phyloP scores from a whole-genome alignment of 257 asterid species.

The Anisodus acutangulus region DNA sequence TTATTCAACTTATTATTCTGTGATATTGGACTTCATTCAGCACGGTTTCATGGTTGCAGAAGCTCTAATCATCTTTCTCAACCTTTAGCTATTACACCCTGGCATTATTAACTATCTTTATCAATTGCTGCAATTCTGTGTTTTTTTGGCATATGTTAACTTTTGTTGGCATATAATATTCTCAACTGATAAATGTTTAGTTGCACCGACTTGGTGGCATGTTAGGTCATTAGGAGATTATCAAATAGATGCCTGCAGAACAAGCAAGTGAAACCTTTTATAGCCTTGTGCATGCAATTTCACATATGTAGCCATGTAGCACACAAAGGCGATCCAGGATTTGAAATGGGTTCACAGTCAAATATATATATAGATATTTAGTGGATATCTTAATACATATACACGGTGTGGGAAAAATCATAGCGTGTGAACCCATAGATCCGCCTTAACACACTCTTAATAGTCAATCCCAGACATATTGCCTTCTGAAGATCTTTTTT shows the following conservation, averaged over 20 bases:
- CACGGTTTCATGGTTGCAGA: background rate
- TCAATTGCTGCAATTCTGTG: background rate
- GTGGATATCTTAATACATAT: background rate
- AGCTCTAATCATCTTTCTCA: background rate
- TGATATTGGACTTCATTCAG: background rate
- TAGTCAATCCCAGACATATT: background rate
- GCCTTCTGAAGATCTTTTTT: background rate
- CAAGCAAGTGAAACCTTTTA: background rate
- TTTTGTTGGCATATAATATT: background rate
- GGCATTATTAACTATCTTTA: background rate
- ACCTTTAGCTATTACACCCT: conserved; percentile 1
- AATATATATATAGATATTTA: background rate
- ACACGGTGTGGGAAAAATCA: background rate
- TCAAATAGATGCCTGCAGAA: background rate
- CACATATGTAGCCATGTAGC: conserved; percentile 12
- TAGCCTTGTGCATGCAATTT: background rate
- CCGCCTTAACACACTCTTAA: background rate
- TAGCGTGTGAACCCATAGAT: background rate
- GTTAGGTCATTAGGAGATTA: too few species aligned
- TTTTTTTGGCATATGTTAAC: background rate
- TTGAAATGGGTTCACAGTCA: background rate
- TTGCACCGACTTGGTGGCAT: background rate
- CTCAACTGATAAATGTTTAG: background rate
- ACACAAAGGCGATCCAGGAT: background rate
- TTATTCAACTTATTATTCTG: background rate